Percentiles rank a stretch among this genome's conserved stretches.
Conservation (phyloP, 1,284 basidiomycete species). For the Ustilago xerochloae region DNA sequence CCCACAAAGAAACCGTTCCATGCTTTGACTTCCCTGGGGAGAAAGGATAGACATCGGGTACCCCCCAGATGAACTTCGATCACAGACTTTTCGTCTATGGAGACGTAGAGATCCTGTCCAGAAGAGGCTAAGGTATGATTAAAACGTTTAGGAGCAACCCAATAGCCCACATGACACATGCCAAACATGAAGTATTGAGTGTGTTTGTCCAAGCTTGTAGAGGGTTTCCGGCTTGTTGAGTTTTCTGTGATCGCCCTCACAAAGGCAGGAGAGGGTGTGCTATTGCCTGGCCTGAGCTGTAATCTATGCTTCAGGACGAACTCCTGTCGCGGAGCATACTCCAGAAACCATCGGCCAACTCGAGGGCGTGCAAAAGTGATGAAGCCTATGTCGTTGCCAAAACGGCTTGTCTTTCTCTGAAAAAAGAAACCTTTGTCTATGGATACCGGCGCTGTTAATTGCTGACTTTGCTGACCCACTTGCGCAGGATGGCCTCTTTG, state of each 20-base stretch:
- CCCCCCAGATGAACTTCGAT: background rate
- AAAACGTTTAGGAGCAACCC: slow-evolving; percentile 7
- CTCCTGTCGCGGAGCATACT: background rate
- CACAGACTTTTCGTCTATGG: slow-evolving; percentile 4
- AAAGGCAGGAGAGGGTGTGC: slow-evolving; percentile 8
- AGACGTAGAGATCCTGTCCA: background rate
- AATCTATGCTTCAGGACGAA: slow-evolving; percentile 6
- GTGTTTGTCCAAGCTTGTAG: slow-evolving; percentile 3
- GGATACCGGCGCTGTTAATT: background rate
- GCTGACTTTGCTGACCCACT: no score
- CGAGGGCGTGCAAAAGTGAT: slow-evolving; percentile 14
- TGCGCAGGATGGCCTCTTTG: no score
- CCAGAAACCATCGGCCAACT: slow-evolving; percentile 28
- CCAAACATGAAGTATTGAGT: background rate
- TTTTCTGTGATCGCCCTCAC: slow-evolving; percentile 24
- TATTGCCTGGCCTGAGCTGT: background rate
- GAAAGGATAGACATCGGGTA: slow-evolving; percentile 6
- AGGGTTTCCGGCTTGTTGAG: slow-evolving; percentile 12
- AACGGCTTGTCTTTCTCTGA: background rate
- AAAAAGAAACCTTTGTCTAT: slow-evolving; percentile 36
- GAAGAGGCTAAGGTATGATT: background rate
- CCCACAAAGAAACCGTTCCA: background rate
- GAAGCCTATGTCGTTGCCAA: slow-evolving; percentile 1
- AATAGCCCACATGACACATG: slow-evolving; percentile 10
- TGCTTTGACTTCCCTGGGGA: slow-evolving; percentile 21